Base-by-base conservation (phyloP, 192 early-diverging fungal genomes). In the Glomus cerebriforme region DNA sequence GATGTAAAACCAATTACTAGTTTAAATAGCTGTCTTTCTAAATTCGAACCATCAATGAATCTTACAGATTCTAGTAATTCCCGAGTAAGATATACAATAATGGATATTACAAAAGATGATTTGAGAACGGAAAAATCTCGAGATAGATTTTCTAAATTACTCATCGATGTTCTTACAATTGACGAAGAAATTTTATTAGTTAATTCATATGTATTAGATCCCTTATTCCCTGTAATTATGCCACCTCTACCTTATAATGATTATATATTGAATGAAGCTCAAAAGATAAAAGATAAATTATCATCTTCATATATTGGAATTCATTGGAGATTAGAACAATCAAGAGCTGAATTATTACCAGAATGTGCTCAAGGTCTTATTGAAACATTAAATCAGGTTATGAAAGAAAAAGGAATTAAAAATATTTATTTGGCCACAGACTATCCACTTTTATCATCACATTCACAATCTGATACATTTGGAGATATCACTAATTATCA, bases 291-390 rank as follows among this genome's bases (percentile, higher is more conserved):
- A 31, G 17, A 29, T 1, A 58, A 32, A 73, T 58, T 73, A 54
- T 19, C 15, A 27, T 35, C 71, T 12, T 43, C 39, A 22, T 73
- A 73, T 58, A 32, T 54, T n/a, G 43, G 24, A 26, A 58, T 73
- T 31, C 71, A 73, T 73, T 73, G 71, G 71, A 24, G 71, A 31
- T 43, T 73, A 35, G 71, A 73, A 31, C 24, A 47, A 31, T 22
- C 43, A 32, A 22, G 1, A 27, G 47, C 71, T n/a, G 19, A 19
- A 29, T 17, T 22, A n/a, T 17, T 73, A 70, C 49, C 65, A 37
- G 22, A 75, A 26, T 79, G 69, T 62, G 34, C 49, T 15, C 8
- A 49, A 34, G 26, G 13, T 19, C 24, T 65, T 13, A n/a, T 47
- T 49, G 19, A 34, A 13, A 27, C 37, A 12, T 17, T 65, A 3